phyloP scores from a whole-genome alignment of 495 filamentous ascomycete genomes.

The Penicillium alfredii region DNA sequence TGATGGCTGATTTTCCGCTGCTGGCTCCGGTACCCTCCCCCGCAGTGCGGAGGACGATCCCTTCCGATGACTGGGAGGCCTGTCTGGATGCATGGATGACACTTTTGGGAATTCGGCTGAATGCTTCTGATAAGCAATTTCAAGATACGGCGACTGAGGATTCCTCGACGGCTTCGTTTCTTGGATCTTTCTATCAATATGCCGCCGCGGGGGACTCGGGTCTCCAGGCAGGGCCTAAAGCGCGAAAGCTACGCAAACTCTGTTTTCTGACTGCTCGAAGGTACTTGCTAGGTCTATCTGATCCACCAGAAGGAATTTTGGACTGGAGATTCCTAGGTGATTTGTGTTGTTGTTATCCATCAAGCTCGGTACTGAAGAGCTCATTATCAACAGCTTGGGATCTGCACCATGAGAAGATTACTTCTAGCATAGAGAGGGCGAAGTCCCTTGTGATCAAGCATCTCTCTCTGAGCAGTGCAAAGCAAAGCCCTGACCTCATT shows the following conservation, averaged over 20 bases:
- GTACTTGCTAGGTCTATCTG: constrained; percentile 25
- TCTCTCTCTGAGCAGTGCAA: constrained; percentile 43
- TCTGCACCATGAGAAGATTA: constrained; percentile 32
- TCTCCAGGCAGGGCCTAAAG: constrained; percentile 41
- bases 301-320: constrained; percentile 24
- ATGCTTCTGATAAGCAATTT: constrained; percentile 50
- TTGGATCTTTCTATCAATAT: constrained; percentile 57
- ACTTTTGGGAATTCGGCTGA: constrained; percentile 57
- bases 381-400: constrained; percentile 39
- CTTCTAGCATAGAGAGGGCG: constrained; percentile 37
- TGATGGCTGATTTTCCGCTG: constrained; percentile 52
- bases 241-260: constrained; percentile 50
- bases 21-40: constrained; percentile 70
- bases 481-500: constrained; percentile 19
- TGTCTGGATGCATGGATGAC: constrained; percentile 74
- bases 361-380: constrained; percentile 33
- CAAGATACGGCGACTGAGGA: constrained; percentile 43
- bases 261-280: constrained; percentile 56
- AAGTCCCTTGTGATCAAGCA: constrained; percentile 42
- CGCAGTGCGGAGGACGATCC: constrained; percentile 58
- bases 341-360: constrained; percentile 37
- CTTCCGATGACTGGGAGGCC: constrained; percentile 66
- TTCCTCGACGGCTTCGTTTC: constrained; percentile 51
- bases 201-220: constrained; percentile 32
- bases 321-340: constrained; percentile 36